These are phyloP conservation scores for Alopecurus myosuroides DNA, from an alignment of 176 grass and related monocot species.

Conservation along the genomic window DNA sequence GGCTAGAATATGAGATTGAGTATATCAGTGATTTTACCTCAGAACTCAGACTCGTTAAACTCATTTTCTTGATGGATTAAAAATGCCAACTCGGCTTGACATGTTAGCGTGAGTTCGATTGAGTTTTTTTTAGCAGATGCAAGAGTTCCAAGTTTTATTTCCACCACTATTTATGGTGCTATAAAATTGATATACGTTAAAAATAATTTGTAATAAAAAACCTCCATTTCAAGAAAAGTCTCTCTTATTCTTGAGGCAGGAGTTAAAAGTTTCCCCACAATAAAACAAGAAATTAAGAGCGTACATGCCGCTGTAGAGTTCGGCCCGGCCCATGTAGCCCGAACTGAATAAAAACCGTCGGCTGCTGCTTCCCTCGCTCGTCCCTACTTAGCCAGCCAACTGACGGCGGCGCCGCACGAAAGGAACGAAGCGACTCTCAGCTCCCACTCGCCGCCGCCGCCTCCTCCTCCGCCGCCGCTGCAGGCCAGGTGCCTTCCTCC, in stretches of 20 bases:
- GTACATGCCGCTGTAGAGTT: not conserved
- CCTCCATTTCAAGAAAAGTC: not conserved
- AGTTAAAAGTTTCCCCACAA: not conserved
- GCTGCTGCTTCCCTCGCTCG: conserved; percentile 31
- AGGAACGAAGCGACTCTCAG: conserved; percentile 23
- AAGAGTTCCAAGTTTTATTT: not conserved
- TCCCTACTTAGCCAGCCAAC: not conserved
- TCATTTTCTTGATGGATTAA: not conserved
- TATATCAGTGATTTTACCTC: not conserved
- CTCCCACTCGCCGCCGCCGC: conserved; percentile 16
- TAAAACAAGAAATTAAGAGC: not conserved
- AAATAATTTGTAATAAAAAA: not conserved
- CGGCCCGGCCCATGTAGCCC: conserved; percentile 23
- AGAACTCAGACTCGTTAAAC: not conserved
- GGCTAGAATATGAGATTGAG: not conserved
- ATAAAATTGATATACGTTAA: not conserved
- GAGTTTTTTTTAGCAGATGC: not conserved
- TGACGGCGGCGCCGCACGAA: conserved; percentile 30
- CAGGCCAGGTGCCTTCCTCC: not conserved
- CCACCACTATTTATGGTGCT: not conserved
- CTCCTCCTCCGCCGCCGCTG: not conserved
- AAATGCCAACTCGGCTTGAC: not conserved
- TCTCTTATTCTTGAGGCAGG: not conserved
- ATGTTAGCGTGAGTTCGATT: not conserved
- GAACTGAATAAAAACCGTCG: conserved; percentile 24